Evolutionary conservation across 192 early-diverging fungal genomes (phyloP).

Genomic region (Cladochytrium replicatum): DNA sequence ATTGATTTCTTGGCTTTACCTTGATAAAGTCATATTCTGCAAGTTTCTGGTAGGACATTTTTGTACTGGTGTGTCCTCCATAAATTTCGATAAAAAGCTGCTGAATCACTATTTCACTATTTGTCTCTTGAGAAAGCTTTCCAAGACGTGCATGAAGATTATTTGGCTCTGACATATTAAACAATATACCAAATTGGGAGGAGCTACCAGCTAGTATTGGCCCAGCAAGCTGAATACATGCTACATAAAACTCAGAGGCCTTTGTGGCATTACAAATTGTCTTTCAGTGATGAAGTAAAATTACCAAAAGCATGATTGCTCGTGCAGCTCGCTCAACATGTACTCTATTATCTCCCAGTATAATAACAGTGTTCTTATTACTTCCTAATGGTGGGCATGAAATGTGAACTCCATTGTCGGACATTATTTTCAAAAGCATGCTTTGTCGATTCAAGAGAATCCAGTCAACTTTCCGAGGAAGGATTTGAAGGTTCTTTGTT

Average conservation of each 20-base stretch:
- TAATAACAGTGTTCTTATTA: constrained; percentile 34
- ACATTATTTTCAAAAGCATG: constrained; percentile 57
- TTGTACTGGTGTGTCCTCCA: constrained; percentile 51
- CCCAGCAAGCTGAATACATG: constrained; percentile 30
- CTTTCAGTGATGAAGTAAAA: no score
- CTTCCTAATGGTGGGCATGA: constrained; percentile 54
- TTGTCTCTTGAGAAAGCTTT: no score
- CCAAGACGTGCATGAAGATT: no score
- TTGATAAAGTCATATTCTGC: constrained; percentile 41
- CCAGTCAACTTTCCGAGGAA: constrained; percentile 74
- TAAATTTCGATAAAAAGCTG: constrained; percentile 56
- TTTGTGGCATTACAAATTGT: no score
- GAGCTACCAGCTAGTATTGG: no score
- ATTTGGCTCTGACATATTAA: no score
- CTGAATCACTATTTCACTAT: constrained; percentile 55
- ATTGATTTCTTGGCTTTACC: no score
- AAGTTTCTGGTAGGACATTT: constrained; percentile 48
- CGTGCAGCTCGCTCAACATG: constrained; percentile 64
- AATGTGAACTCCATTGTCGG: constrained; percentile 63
- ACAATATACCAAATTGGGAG: no score
- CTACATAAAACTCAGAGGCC: constrained; percentile 42
- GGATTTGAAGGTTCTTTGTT: constrained; percentile 33
- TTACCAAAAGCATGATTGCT: constrained; percentile 59
- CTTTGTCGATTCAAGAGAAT: constrained; percentile 53
- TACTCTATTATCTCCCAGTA: constrained; percentile 56